These are phyloP conservation scores for Teratosphaeria destructans DNA, from an alignment of 2,329 filamentous ascomycete genomes.

Conservation along the genomic window DNA sequence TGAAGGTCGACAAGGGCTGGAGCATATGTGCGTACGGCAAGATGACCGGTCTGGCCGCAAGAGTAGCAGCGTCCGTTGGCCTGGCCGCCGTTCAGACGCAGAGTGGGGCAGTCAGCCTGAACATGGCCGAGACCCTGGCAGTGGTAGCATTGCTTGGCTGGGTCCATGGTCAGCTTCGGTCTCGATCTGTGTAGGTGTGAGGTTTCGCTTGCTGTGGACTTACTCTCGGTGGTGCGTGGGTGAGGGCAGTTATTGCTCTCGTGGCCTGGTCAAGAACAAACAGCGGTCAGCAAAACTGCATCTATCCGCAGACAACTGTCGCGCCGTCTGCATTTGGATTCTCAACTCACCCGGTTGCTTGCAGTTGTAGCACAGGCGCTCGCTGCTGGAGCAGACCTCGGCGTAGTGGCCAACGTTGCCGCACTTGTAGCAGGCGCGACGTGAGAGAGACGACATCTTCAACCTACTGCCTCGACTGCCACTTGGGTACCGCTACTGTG, in stretches of 20 bases:
- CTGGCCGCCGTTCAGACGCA: constrained; percentile 74
- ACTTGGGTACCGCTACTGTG: background rate
- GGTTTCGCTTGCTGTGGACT: constrained; percentile 22
- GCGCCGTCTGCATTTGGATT: background rate
- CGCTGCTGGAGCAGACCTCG: constrained; percentile 94
- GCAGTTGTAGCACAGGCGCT: constrained; percentile 99
- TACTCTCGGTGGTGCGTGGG: constrained; percentile 87
- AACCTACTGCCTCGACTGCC: constrained; percentile 8
- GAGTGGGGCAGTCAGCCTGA: constrained; percentile 95
- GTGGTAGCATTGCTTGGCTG: constrained; percentile 98
- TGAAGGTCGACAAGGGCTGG: background rate
- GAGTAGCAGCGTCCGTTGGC: constrained; percentile 89
- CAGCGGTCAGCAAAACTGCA: constrained; percentile 15
- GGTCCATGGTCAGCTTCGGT: constrained; percentile 13
- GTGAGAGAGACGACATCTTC: constrained; percentile 42
- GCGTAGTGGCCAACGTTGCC: constrained; percentile 46
- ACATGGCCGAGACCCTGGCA: constrained; percentile 98
- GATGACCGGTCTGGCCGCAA: constrained; percentile 84
- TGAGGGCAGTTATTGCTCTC: constrained; percentile 97
- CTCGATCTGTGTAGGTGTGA: background rate
- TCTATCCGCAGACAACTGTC: constrained; percentile 21
- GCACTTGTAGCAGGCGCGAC: constrained; percentile 45
- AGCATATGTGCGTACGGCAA: constrained; percentile 56
- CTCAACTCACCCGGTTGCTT: constrained; percentile 61
- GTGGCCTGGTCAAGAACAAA: constrained; percentile 50